Base-by-base conservation (phyloP, 106 monocot genomes). In the Cymbidium sinense region DNA sequence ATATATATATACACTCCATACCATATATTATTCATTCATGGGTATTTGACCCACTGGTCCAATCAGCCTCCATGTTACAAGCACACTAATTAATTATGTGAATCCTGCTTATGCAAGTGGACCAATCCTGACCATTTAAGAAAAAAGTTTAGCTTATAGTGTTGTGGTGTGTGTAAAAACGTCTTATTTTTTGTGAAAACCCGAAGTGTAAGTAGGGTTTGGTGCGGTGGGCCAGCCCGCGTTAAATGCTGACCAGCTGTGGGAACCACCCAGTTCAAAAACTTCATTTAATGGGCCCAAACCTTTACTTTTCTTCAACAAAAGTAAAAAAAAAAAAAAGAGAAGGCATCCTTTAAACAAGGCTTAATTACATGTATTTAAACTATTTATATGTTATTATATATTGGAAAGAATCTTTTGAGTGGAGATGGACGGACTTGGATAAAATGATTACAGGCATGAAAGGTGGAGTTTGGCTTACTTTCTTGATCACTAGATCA, bases 401-500 rank as follows among this genome's bases (percentile, higher is more conserved):
- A 17, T 34, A 34, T 69, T 62, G 1, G 37, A 30, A 39, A 35
- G 71, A 72, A 72, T 72, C 71, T 72, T 37, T 72, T 37, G n/a
- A 62, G 34, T 35, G 71, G 71, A 23, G 37, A 39, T 20, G 36
- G 5, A 21, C 37, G 36, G 5, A 21, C 37, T 71, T 72, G 71
- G 69, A 34, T 39, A 72, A n/a, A n/a, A 72, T 72, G 71, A 72
- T 72, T 18, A 72, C 20, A n/a, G 7, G 71, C 39, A 72, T 41
- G 71, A 72, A 72, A 72, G 39, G 36, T 39, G 37, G 39, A 72
- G n/a, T 72, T 72, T 72, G 71, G 71, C 34, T 39, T 72, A 12
- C 71, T 72, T 72, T 72, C 37, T 72, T 47, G 19, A 20, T 72
- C 30, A 72, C n/a, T 47, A 37, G 18, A 20, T 30, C 34, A 7